Base-by-base conservation (phyloP, 2,329 filamentous ascomycete species). In the Fusarium globosum region DNA sequence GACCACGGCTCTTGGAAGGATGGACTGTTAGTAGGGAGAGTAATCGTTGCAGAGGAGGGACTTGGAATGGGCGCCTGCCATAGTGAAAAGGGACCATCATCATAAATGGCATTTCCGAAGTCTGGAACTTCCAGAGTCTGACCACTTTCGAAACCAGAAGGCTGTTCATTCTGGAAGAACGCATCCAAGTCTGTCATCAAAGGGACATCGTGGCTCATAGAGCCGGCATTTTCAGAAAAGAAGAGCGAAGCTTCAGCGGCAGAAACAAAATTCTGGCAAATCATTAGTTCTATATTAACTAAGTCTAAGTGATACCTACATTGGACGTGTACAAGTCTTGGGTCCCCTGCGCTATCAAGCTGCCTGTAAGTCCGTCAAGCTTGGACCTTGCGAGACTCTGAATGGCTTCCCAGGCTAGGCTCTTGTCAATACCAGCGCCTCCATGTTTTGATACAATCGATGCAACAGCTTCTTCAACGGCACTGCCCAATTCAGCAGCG, bases 41-140 rank as follows among this genome's bases (percentile, higher is more conserved):
- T 57, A 16, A 57, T 46, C 11, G 53, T 57, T 45, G n/a, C 39
- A 1, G 53, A 57, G 6, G 53, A 57, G 21, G 53, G 53, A 16
- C n/a, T 57, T 9, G 53, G 18, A 16, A 57, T 46, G 6, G 28
- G 39, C 6, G 21, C 13, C 15, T 46, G 39, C n/a, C 5, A 15
- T 15, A 15, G 14, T 16, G 39, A 57, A 28, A 46, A 57, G n/a
- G 53, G 53, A 3, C 39, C 53, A 16, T 57, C 39, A 15, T 46
- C n/a, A 26, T 57, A 57, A 1, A 15, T 23, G 6, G 0, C 0
- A 16, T 26, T 7, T 13, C 2, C 39, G 3, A 57, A 20, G 6
- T 46, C 53, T 46, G 53, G n/a, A 12, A 46, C 0, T 3, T 26
- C 30, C 18, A 57, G 7, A 1, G 2, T 1, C 7, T 23, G 53